Percentiles rank a stretch among this genome's conserved stretches.
Evolutionary conservation across 2,329 filamentous ascomycete species (phyloP).

Genomic region (Epichloe uncinata): DNA sequence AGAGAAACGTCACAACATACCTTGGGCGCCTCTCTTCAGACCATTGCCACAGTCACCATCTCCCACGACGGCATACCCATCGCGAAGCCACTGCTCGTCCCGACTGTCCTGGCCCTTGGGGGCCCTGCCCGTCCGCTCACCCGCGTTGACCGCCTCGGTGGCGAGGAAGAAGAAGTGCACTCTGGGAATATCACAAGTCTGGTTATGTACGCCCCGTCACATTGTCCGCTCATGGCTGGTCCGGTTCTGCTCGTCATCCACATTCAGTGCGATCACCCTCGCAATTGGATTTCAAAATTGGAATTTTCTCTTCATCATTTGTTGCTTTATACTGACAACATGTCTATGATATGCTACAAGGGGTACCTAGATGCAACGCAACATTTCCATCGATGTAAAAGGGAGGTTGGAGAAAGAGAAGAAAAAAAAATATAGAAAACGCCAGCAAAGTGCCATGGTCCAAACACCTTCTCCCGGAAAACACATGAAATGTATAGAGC

Average conservation of each 20-base stretch:
- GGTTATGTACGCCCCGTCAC: too few species aligned
- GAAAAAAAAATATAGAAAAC: background rate
- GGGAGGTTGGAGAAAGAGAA: background rate
- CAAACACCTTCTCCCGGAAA: background rate
- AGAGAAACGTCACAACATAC: slow-evolving; percentile 20
- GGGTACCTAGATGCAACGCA: background rate
- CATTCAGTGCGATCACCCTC: too few species aligned
- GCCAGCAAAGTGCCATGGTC: background rate
- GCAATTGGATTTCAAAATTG: too few species aligned
- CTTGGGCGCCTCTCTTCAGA: slow-evolving; percentile 75
- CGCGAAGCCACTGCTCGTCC: slow-evolving; percentile 32
- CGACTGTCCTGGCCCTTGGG: slow-evolving; percentile 18
- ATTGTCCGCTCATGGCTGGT: too few species aligned
- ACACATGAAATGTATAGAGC: background rate
- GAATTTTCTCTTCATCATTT: background rate
- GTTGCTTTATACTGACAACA: background rate
- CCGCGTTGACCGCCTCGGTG: slow-evolving; percentile 25
- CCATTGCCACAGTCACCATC: slow-evolving; percentile 86
- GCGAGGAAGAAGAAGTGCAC: too few species aligned
- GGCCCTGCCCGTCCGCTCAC: slow-evolving; percentile 28
- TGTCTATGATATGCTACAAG: background rate
- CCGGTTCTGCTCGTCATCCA: too few species aligned
- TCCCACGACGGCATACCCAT: slow-evolving; percentile 66
- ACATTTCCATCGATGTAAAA: background rate
- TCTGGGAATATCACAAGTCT: too few species aligned